phyloP scores from a whole-genome alignment of 2,329 filamentous ascomycete genomes.

The Fusarium solani-melongenae region DNA sequence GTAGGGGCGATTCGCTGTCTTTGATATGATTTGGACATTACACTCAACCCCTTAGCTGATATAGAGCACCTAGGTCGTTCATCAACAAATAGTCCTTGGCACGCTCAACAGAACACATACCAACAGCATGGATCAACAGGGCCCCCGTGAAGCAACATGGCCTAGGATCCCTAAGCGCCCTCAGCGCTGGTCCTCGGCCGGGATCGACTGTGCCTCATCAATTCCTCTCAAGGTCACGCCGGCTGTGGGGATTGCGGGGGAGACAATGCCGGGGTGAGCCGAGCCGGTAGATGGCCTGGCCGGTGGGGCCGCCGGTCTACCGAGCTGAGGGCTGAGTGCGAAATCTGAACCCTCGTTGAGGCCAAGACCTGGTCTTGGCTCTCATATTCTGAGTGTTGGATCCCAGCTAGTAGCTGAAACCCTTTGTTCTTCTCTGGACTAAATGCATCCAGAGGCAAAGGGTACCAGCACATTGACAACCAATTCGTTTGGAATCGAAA shows the following conservation, averaged over 20 bases:
- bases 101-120: background rate
- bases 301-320: slow-evolving; percentile 16
- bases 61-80: background rate
- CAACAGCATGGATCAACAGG: background rate
- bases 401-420: background rate
- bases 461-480: background rate
- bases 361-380: background rate
- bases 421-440: background rate
- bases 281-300: slow-evolving; percentile 17
- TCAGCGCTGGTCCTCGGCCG: background rate
- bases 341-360: background rate
- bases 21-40: background rate
- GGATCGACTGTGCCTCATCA: background rate
- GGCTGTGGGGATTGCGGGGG: slow-evolving; percentile 14
- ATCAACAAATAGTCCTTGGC: background rate
- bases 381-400: background rate
- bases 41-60: background rate
- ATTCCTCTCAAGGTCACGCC: background rate
- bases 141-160: background rate
- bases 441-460: background rate
- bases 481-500: background rate
- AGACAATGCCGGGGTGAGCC: slow-evolving; percentile 7
- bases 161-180: background rate
- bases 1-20: background rate
- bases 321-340: background rate